phyloP scores from a whole-genome alignment of 306 rosid species.

The apple (Malus domestica) region ASM211411v1 NC_041800.1:31963733-31964232 shows the following conservation, averaged over 20 bases:
- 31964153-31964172: constrained; percentile 14
- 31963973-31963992: constrained; percentile 22
- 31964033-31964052: constrained; percentile 16
- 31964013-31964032: constrained; percentile 7
- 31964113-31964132: background rate
- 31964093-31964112: background rate
- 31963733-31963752: background rate
- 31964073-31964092: background rate
- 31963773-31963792: constrained; percentile 12
- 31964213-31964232: constrained; percentile 16
- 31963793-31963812: constrained; percentile 19
- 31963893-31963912: background rate
- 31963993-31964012: constrained; percentile 11
- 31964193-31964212: constrained; percentile 17
- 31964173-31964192: constrained; percentile 5
- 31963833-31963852: background rate
- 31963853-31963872: background rate
- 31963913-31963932: constrained; percentile 24
- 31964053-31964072: background rate
- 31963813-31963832: background rate
- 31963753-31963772: background rate
- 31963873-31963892: background rate
- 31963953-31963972: constrained; percentile 45
- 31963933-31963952: constrained; percentile 15
- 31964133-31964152: constrained; percentile 27